Percentiles rank a stretch among this genome's conserved stretches.
These are phyloP conservation scores for Albizia julibrissin DNA, from an alignment of 306 rosid genomes.

Conservation along the genomic window DNA sequence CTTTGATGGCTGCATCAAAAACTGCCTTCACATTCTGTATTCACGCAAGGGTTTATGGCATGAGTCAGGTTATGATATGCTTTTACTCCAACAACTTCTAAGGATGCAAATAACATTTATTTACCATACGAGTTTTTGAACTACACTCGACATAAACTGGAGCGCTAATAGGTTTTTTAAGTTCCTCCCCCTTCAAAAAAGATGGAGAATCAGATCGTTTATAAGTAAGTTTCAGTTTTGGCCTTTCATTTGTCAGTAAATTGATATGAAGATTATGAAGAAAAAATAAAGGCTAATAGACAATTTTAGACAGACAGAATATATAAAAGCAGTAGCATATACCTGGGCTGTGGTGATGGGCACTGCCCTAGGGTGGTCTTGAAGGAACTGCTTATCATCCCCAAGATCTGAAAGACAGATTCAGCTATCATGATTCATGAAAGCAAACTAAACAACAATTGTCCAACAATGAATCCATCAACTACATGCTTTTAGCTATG, in stretches of 20 bases:
- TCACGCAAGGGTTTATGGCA: conserved; percentile 10
- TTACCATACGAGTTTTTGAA: conserved; percentile 94
- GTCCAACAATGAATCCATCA: conserved; percentile 2
- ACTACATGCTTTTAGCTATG: conserved; percentile 5
- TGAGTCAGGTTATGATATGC: conserved; percentile 6
- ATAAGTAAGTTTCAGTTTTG: conserved; percentile 5
- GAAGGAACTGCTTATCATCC: conserved; percentile 82
- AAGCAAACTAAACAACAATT: conserved; percentile 20
- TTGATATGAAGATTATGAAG: conserved; percentile 18
- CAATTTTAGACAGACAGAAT: not conserved
- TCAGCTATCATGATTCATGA: conserved; percentile 34
- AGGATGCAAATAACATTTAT: conserved; percentile 31
- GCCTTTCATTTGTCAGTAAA: conserved; percentile 15
- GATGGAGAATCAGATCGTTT: conserved; percentile 29
- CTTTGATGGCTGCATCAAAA: conserved; percentile 90
- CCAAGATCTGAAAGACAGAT: conserved; percentile 75
- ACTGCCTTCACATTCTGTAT: conserved; percentile 94
- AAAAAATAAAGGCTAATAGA: conserved; percentile 12
- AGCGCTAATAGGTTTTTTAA: conserved; percentile 81
- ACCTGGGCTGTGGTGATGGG: conserved; percentile 95
- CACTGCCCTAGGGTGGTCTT: conserved; percentile 83
- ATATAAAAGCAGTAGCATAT: conserved; percentile 22
- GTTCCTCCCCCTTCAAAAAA: conserved; percentile 82
- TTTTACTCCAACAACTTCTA: conserved; percentile 8
- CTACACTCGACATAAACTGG: conserved; percentile 89